Percentiles rank a stretch among this genome's conserved stretches.
phyloP scores from a whole-genome alignment of 768 basidiomycete species.

The Chalciporus chontae region DNA sequence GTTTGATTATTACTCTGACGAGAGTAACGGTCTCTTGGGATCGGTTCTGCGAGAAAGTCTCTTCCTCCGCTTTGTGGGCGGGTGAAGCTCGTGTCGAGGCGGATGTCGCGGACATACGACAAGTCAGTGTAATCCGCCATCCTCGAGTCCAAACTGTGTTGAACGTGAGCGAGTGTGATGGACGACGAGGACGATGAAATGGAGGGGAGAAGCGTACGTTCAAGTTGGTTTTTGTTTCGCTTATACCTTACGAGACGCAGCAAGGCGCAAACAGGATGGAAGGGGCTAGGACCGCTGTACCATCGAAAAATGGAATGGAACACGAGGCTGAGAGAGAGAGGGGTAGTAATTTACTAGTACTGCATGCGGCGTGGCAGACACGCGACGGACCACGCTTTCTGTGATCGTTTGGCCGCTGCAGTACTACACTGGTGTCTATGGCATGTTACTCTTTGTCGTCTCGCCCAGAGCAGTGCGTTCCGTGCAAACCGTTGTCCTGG shows the following conservation, averaged over 20 bases:
- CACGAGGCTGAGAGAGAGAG: not conserved
- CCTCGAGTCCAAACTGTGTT: not conserved
- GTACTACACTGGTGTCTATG: no score
- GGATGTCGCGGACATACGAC: conserved; percentile 16
- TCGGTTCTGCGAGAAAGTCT: conserved; percentile 24
- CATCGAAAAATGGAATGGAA: not conserved
- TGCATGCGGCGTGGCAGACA: not conserved
- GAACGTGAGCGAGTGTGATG: not conserved
- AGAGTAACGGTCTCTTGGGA: conserved; percentile 27
- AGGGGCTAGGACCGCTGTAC: conserved; percentile 14
- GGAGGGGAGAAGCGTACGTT: not conserved
- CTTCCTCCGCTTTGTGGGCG: conserved; percentile 27
- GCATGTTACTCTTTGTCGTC: no score
- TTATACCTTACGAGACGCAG: conserved; percentile 9
- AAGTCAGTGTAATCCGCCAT: conserved; percentile 28
- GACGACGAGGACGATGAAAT: conserved; percentile 1
- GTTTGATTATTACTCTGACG: conserved; percentile 25
- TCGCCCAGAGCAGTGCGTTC: no score
- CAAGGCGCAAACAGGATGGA: conserved; percentile 25
- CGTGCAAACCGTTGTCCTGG: no score
- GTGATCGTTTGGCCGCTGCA: not conserved
- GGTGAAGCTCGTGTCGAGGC: conserved; percentile 29
- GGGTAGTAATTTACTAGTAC: not conserved
- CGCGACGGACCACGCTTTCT: not conserved
- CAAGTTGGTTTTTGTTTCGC: not conserved